Base-by-base conservation (phyloP, 2,329 filamentous ascomycete species). In the Beauveria rudraprayagi region DNA sequence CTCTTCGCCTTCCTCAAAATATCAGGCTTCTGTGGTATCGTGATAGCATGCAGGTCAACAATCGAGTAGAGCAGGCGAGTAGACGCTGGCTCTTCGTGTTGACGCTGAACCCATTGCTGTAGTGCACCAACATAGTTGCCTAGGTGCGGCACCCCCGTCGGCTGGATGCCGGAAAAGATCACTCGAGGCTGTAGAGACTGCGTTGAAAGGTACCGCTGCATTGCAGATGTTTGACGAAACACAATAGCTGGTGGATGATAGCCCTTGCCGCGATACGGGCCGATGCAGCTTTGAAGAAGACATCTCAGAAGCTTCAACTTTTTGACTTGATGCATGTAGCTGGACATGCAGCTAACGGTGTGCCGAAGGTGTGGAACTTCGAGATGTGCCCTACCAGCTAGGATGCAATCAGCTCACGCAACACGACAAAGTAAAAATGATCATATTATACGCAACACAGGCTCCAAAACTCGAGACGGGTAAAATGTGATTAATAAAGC, bases 91-190 rank as follows among this genome's bases (percentile, higher is more conserved):
- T 82, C 77, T 63, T 91, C 78, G 66, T 65, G 62, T 58, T 99
- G 93, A 8, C 97, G 79, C 63, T 82, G 80, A 52, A 89, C 88
- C 94, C 94, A 99, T 79, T 91, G 86, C 56, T 85, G 84, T 60
- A 99, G 77, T 17, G 94, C 94, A 28, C 94, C 94, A 11, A 96
- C 82, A 74, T 97, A 99, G 76, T 99, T 99, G 60, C 94, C 94
- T 34, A 99, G 77, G 73, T 99, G 94, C 16, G 94, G 94, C 26
- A 95, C 82, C 41, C 93, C 94, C 0, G 94, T 99, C 19, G 94
- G 94, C 74, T 99, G 94, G 67, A 99, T 99, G 58, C 92, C 94
- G 3, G 94, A 97, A 78, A 99, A 97, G 69, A 97, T 84, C 62
- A 88, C 80, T 60, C 79, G 65, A 34, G 63, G 37, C 43, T 58